Conservation (phyloP, 1,284 basidiomycete species). For the Stygiomarasmius scandens region DNA sequence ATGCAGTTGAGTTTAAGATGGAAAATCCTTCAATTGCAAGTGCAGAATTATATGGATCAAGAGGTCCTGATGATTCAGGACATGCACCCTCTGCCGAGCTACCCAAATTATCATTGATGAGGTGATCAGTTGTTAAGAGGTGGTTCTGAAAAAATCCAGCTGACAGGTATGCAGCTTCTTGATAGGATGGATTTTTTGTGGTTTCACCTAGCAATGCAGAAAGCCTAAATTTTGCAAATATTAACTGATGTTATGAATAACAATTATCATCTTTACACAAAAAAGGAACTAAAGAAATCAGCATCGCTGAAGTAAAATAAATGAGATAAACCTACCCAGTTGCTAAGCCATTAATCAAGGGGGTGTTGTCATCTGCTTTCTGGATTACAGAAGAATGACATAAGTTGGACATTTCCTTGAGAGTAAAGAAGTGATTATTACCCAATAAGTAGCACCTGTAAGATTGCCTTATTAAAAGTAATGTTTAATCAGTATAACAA, state of each 20-base stretch:
- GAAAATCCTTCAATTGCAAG: slow-evolving; percentile 13
- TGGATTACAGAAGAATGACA: no score
- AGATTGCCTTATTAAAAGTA: not conserved
- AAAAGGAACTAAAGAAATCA: slow-evolving; percentile 1
- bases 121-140: not conserved
- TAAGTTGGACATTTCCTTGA: no score
- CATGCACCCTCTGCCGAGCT: slow-evolving; percentile 10
- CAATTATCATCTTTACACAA: not conserved
- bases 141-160: slow-evolving; percentile 12
- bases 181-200: slow-evolving; percentile 12
- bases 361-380: no score
- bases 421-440: no score
- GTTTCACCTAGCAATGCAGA: slow-evolving; percentile 15
- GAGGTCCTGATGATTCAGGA: not conserved
- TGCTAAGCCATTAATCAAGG: not conserved
- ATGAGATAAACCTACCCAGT: slow-evolving; percentile 1
- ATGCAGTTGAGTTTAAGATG: slow-evolving; percentile 7
- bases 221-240: slow-evolving; percentile 7
- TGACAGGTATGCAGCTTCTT: slow-evolving; percentile 11
- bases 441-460: no score
- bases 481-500: not conserved
- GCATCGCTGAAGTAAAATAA: not conserved
- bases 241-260: not conserved
- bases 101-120: slow-evolving; percentile 11
- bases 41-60: slow-evolving; percentile 6